Evolutionary conservation across 345 rosid species (phyloP).

Genomic region (Syzygium grande): DNA sequence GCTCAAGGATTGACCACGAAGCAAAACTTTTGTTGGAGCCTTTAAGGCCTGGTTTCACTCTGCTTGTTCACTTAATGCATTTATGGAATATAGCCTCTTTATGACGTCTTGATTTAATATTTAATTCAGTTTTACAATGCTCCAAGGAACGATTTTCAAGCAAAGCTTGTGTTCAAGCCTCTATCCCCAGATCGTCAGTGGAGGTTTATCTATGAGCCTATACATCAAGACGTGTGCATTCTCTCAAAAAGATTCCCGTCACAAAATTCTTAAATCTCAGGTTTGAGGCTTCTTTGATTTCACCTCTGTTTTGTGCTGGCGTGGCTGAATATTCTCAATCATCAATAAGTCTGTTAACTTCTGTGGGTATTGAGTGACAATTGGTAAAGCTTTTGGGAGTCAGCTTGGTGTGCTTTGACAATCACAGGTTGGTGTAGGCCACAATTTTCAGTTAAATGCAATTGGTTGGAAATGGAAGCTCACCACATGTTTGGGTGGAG

Average conservation of each 20-base stretch:
- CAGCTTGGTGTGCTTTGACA: neutral
- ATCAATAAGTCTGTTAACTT: neutral
- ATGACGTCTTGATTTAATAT: constrained; percentile 5
- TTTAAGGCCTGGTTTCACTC: neutral
- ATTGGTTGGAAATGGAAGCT: constrained; percentile 93
- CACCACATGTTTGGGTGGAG: constrained; percentile 80
- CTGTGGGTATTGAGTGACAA: neutral
- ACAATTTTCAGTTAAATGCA: constrained; percentile 69
- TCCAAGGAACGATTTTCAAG: constrained; percentile 71
- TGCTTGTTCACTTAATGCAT: neutral
- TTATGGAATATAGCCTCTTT: neutral
- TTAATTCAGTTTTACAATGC: constrained; percentile 66
- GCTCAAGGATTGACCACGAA: neutral
- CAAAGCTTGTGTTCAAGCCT: constrained; percentile 84
- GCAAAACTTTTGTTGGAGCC: neutral
- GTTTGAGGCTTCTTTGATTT: constrained; percentile 17
- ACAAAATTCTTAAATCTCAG: constrained; percentile 79
- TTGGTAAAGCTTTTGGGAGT: neutral
- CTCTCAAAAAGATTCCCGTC: constrained; percentile 82
- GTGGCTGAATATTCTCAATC: neutral
- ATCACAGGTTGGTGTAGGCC: constrained; percentile 72
- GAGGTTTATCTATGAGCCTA: constrained; percentile 75
- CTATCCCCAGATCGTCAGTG: constrained; percentile 58
- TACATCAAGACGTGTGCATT: constrained; percentile 58
- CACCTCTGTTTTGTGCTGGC: neutral